Evolutionary conservation across 2,329 filamentous ascomycete genomes (phyloP), one percentile per base, ranked within the genome.

Genomic region (Fusarium sp.): DNA sequence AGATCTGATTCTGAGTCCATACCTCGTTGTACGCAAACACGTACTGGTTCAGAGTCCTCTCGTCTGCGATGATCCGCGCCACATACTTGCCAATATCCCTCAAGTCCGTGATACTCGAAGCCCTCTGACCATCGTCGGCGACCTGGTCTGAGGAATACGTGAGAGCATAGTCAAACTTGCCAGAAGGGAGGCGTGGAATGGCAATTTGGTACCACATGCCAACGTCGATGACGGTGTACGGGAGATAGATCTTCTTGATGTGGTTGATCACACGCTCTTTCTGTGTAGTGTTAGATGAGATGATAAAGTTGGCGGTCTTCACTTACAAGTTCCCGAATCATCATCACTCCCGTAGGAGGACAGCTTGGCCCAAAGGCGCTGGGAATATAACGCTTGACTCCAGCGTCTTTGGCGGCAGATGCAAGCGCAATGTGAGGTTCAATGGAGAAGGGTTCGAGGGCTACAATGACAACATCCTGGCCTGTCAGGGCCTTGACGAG

Each of bases 131-230:
- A 67, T 87, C 84, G 4, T 84, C 87, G 27, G 81, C 78, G 20
- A 89, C 82, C 40, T 80, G 79, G 37, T 82, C 78, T 22, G 81
- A 79, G 2, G 80, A 77, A 0, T 78, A 74, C 5, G 80, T 77
- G 67, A 84, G 76, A 24, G 82, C 82, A 35, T 75, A 73, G 45
- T 75, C 72, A 18, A 75, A 79, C 7, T 71, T 76, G 1, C 79
- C 80, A 7, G 80, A 82, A 5, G 79, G 76, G 0, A 82, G 62
- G 22, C 61, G 29, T 0, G 79, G 80, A 4, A 78, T 34, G 29
- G 81, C 80, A 34, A 87, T 72, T 73, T 90, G 87, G 75, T 88
- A 87, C 89, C 89, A 91, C 82, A 83, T 89, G n/a, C 89, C 89
- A 14, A 89, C 84, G 70, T 91, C 89, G 59, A 90, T 85, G 74